phyloP scores from a whole-genome alignment of 352 stramenopile genomes.

The Elongisporangium anandrum region DNA sequence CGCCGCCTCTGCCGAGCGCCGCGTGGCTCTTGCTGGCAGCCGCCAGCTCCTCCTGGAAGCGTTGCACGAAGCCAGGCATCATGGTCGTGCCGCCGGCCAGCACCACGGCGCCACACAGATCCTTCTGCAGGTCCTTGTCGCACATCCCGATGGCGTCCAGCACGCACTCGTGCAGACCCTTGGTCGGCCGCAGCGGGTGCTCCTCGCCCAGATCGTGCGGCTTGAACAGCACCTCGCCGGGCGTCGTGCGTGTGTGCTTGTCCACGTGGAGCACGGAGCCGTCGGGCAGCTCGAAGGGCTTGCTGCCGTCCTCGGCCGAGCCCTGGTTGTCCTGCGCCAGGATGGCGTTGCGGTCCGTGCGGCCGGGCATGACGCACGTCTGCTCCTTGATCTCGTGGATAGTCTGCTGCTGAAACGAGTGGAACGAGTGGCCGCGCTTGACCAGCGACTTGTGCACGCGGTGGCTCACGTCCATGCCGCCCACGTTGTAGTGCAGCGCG shows the following conservation, averaged over 20 bases:
- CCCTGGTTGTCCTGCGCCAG: conserved; percentile 3
- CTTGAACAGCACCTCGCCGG: conserved; percentile 82
- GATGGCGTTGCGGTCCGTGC: conserved; percentile 17
- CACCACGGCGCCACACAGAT: conserved; percentile 72
- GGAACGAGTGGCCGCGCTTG: conserved; percentile 63
- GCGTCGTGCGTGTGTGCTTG: conserved; percentile 56
- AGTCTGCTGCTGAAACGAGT: conserved; percentile 63
- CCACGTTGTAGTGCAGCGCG: conserved; percentile 56
- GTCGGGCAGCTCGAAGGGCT: conserved; percentile 78
- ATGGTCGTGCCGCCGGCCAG: conserved; percentile 85
- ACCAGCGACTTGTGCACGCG: conserved; percentile 65
- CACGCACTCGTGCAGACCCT: conserved; percentile 82
- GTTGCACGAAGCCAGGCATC: conserved; percentile 73
- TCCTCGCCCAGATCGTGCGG: conserved; percentile 91
- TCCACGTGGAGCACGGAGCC: conserved; percentile 86
- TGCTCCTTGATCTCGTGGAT: conserved; percentile 87
- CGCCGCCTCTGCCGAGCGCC: background rate
- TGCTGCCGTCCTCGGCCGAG: conserved; percentile 25
- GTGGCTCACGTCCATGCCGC: conserved; percentile 73
- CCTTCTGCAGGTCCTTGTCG: conserved; percentile 78
- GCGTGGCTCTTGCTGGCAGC: conserved; percentile 15
- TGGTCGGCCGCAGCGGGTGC: conserved; percentile 60
- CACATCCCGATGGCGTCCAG: conserved; percentile 84
- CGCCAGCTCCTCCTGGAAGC: conserved; percentile 73
- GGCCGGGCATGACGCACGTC: conserved; percentile 31